Base-by-base conservation (phyloP, 495 filamentous ascomycete genomes). In the Penicilliopsis zonata region DNA sequence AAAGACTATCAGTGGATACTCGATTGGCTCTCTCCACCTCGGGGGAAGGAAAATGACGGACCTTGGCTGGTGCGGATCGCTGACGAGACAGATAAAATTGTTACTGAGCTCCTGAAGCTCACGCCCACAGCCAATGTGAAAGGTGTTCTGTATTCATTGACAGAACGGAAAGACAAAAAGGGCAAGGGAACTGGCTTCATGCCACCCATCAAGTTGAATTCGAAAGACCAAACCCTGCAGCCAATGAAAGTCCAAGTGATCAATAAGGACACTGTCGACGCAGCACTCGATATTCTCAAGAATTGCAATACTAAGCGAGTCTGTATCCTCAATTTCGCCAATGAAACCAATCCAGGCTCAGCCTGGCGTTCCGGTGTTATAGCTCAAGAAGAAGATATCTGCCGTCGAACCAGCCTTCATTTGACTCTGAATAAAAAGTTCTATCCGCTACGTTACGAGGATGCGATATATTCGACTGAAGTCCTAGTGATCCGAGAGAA, bases 381-480 rank as follows among this genome's bases (percentile, higher is more conserved):
- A 18, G 75, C 76, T 2, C 77, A 80, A 44, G 78, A 82, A 46
- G 76, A 80, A 50, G 61, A 67, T 1, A 49, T 81, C n/a, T 80
- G 69, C 49, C 76, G 68, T 44, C 70, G 75, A 23, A 75, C 67
- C 37, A 76, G 69, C 3, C 64, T 82, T 8, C 55, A 42, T 15
- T 43, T 53, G 9, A 67, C 65, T 1, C 63, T 85, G 0, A 62
- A 64, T 9, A 44, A 49, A 7, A 38, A 52, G 2, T 74, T 63
- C 36, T 82, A 82, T 43, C 72, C 74, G 1, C 37, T 81, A 13
- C 55, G 60, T 0, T 49, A 63, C 10, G 31, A 58, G 0, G 62
- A 67, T 4, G 66, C 53, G 2, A 54, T 83, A 14, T 82, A 78
- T 42, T 72, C 78, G 0, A 70, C 69, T 4, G 57, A 55, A 0